These are phyloP conservation scores for Lyophyllum decastes DNA, from an alignment of 768 basidiomycete genomes.

Conservation along the genomic window DNA sequence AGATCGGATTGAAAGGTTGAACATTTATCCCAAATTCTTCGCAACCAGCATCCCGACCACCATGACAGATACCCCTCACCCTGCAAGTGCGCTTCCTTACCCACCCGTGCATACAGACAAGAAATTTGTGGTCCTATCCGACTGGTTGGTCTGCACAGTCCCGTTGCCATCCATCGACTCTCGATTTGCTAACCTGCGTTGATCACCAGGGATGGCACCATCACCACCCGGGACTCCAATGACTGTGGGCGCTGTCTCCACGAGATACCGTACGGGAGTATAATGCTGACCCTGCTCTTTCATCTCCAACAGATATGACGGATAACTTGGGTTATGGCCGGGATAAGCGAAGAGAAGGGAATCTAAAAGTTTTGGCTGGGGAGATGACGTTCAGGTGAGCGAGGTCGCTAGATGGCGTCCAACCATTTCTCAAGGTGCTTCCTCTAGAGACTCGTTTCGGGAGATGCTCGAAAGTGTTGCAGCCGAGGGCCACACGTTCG, in stretches of 20 bases:
- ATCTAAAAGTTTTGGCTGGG: constrained; percentile 71
- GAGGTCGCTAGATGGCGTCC: constrained; percentile 14
- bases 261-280: neutral
- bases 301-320: constrained; percentile 62
- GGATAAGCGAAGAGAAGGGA: constrained; percentile 70
- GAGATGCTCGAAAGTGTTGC: constrained; percentile 84
- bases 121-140: constrained; percentile 84
- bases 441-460: constrained; percentile 77
- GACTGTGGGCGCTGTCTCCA: constrained; percentile 59
- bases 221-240: constrained; percentile 91
- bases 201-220: constrained; percentile 80
- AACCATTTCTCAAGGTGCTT: neutral
- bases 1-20: constrained; percentile 1
- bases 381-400: constrained; percentile 67
- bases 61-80: constrained; percentile 25
- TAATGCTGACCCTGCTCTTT: neutral
- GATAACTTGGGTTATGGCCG: constrained; percentile 89
- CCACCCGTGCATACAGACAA: constrained; percentile 80
- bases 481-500: constrained; percentile 74
- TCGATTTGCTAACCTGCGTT: constrained; percentile 4
- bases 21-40: neutral
- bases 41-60: constrained; percentile 1
- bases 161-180: neutral
- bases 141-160: constrained; percentile 65
- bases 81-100: constrained; percentile 75